Percentiles rank a stretch among this genome's conserved stretches.
phyloP scores from a whole-genome alignment of 2,329 filamentous ascomycete species.

The Rutstroemia sp. region DNA sequence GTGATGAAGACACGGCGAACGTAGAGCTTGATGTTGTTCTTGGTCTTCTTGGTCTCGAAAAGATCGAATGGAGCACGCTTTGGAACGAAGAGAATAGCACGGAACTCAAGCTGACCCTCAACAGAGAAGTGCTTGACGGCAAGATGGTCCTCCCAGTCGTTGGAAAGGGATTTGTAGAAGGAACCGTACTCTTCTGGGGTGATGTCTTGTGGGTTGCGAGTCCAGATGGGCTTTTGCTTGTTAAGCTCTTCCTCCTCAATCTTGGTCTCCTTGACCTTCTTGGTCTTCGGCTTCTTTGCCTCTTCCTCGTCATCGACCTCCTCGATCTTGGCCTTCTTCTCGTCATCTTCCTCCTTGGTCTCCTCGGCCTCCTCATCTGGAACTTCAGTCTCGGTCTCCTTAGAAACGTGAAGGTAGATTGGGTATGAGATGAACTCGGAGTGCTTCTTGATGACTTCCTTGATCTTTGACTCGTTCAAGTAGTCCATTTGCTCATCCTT shows the following conservation, averaged over 20 bases:
- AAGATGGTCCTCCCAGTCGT: conserved; percentile 99
- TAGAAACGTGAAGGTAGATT: conserved; percentile 98
- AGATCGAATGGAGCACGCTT: conserved; percentile 99
- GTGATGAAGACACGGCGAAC: conserved; percentile 99
- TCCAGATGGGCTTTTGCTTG: conserved; percentile 99
- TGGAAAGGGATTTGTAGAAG: conserved; percentile 99
- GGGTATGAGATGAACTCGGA: conserved; percentile 99
- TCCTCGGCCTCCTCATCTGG: conserved; percentile 30
- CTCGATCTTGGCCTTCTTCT: conserved; percentile 15
- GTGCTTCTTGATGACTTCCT: conserved; percentile 99
- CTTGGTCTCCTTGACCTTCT: conserved; percentile 98
- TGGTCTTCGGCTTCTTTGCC: conserved; percentile 55
- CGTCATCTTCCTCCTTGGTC: conserved; percentile 37
- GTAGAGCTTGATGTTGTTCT: conserved; percentile 99
- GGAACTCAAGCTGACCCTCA: conserved; percentile 99
- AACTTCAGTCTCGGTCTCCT: conserved; percentile 99
- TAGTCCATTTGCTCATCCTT: conserved; percentile 99
- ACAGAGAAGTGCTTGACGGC: conserved; percentile 99
- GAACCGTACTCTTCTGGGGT: conserved; percentile 92
- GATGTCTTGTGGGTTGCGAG: conserved; percentile 94
- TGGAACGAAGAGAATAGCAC: conserved; percentile 97
- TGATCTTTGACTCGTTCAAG: conserved; percentile 97
- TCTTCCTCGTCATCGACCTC: conserved; percentile 15
- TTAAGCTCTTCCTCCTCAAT: conserved; percentile 99
- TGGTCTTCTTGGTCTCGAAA: conserved; percentile 99